A percentile compares a stretch with the other conserved stretches of the same genome.
Evolutionary conservation across 1,139 yeast genomes (phyloP).

Genomic region (Pichia sp.): DNA sequence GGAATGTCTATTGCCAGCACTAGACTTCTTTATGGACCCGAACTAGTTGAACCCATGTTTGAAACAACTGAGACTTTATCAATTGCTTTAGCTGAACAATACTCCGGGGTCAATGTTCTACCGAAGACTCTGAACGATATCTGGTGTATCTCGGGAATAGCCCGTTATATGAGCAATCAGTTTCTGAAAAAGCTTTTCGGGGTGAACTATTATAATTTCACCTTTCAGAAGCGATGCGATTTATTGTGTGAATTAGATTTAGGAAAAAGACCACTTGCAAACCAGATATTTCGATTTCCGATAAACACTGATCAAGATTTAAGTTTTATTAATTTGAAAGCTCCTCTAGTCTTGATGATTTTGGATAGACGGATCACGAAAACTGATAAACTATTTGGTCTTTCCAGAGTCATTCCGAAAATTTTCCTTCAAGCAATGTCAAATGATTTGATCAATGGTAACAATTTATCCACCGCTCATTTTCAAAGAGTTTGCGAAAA

Average conservation of each 20-base stretch:
- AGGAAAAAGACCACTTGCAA: conserved; percentile 77
- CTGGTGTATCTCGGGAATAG: conserved; percentile 91
- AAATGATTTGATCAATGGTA: conserved; percentile 81
- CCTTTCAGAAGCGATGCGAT: conserved; percentile 63
- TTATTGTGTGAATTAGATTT: conserved; percentile 67
- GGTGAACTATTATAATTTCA: conserved; percentile 70
- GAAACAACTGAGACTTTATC: conserved; percentile 64
- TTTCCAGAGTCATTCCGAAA: conserved; percentile 87
- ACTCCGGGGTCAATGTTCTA: conserved; percentile 91
- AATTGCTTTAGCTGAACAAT: conserved; percentile 75
- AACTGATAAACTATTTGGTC: conserved; percentile 89
- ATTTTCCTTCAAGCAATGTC: conserved; percentile 92
- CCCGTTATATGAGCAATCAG: conserved; percentile 76
- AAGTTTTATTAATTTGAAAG: conserved; percentile 66
- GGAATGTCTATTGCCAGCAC: conserved; percentile 71
- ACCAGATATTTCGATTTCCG: conserved; percentile 64
- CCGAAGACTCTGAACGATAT: conserved; percentile 76
- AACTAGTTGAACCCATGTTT: conserved; percentile 75
- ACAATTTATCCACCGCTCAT: conserved; percentile 70
- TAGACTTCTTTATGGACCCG: conserved; percentile 67
- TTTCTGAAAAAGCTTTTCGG: conserved; percentile 75
- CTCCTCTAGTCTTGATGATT: conserved; percentile 81
- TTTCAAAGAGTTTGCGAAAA: conserved; percentile 92
- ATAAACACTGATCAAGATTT: conserved; percentile 48
- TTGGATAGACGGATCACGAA: conserved; percentile 92